Evolutionary conservation across 257 asterid genomes (phyloP).

Genomic region (Eucommia ulmoides): DNA sequence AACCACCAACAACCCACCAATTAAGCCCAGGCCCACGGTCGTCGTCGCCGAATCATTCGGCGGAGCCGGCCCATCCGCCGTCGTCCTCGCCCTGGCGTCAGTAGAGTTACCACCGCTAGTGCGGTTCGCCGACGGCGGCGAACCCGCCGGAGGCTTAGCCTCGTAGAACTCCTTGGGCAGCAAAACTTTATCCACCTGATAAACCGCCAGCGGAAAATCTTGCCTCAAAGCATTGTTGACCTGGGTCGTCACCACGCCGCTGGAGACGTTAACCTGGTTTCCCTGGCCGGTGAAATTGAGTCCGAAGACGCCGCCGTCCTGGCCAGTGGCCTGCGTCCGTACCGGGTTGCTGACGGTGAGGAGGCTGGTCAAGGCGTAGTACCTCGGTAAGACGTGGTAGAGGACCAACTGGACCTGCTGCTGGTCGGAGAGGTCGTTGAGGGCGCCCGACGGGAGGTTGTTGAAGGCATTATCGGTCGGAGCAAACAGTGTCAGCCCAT

Average conservation of each 20-base stretch:
- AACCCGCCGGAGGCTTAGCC: conserved; percentile 29
- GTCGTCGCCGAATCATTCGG: conserved; percentile 28
- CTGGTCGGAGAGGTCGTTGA: conserved; percentile 48
- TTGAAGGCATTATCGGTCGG: conserved; percentile 77
- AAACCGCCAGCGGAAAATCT: conserved; percentile 58
- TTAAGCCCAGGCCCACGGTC: conserved; percentile 20
- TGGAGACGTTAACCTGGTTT: conserved; percentile 53
- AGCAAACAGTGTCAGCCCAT: conserved; percentile 75
- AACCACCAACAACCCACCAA: conserved; percentile 17
- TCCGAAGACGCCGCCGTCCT: conserved; percentile 35
- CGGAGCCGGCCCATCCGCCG: conserved; percentile 12
- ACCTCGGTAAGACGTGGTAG: conserved; percentile 59
- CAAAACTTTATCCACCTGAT: conserved; percentile 61
- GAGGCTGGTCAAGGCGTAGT: conserved; percentile 35
- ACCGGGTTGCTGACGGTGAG: conserved; percentile 81
- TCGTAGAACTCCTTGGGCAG: conserved; percentile 37
- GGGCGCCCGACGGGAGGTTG: conserved; percentile 65
- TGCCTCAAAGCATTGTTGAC: conserved; percentile 39
- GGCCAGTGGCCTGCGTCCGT: conserved; percentile 65
- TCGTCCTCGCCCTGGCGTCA: conserved; percentile 10
- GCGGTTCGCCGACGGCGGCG: conserved; percentile 17
- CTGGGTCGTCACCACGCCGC: conserved; percentile 37
- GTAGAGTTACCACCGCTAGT: conserved; percentile 10
- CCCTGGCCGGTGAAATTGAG: conserved; percentile 34
- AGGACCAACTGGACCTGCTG: conserved; percentile 58